Evolutionary conservation across 495 filamentous ascomycete genomes (phyloP).

Genomic region (Neurospora pannonica): DNA sequence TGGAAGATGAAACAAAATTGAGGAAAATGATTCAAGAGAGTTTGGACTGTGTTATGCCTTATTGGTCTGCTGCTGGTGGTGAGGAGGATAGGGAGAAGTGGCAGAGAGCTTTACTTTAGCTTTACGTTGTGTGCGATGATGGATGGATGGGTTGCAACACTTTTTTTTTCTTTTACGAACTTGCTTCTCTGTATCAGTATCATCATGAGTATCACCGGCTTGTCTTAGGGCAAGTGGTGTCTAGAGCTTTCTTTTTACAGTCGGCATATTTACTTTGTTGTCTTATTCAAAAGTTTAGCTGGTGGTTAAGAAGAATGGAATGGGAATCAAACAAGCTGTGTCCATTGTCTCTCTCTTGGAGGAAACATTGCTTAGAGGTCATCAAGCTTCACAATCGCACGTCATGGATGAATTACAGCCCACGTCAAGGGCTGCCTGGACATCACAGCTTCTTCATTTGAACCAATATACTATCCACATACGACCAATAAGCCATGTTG

Average conservation of each 20-base stretch:
- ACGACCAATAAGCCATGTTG: neutral
- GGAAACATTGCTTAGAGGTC: neutral
- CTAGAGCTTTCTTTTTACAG: neutral
- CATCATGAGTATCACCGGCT: neutral
- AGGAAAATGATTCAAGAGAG: neutral
- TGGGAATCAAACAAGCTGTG: neutral
- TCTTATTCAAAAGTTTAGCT: neutral
- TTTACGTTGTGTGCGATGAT: neutral
- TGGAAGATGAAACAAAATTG: neutral
- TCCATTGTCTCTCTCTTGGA: neutral
- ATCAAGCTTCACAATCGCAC: neutral
- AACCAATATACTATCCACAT: neutral
- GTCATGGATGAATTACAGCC: too few species aligned
- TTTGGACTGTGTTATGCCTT: neutral
- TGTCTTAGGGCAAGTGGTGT: neutral
- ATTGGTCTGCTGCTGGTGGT: neutral
- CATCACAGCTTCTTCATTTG: too few species aligned
- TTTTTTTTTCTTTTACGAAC: neutral
- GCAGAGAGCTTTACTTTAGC: neutral
- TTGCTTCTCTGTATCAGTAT: neutral
- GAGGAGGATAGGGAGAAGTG: neutral
- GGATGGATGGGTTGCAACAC: neutral
- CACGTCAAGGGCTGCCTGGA: too few species aligned
- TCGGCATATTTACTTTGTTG: neutral
- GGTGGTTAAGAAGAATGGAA: neutral